Base-by-base conservation (phyloP, 2,329 filamentous ascomycete genomes). In the Aspergillus glaucus region DNA sequence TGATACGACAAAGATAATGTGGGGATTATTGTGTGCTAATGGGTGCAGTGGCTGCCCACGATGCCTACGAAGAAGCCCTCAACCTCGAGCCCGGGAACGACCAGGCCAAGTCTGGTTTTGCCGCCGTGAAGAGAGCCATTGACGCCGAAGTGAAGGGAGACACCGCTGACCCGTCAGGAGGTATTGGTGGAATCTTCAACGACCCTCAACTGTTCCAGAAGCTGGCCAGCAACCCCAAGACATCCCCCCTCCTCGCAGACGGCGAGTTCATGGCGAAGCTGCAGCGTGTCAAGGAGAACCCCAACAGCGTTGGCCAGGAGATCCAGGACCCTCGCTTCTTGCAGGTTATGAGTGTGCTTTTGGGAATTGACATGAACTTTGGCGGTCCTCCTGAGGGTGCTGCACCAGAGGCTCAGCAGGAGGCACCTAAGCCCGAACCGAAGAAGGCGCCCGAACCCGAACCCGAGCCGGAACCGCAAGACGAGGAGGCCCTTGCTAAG, bases 181-280 rank as follows among this genome's bases (percentile, higher is more conserved):
- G 90, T 42, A 76, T 98, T n/a, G 88, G 87, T 58, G 81, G 84
- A 66, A 91, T 98, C 80, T 97, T 98, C 79, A 92, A 82, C 67
- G 94, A 98, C 68, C 93, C 93, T 15, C 82, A 90, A 63, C 75
- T 98, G 58, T 78, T 94, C 55, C 80, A 88, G 68, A 98, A 98
- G 77, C 84, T 98, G 50, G 90, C 91, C 55, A 80, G 75, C 61
- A 97, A 97, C 76, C 93, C 94, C 54, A 97, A 97, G 82, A 98
- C 94, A 9, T 85, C 86, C 56, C 69, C 77, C 10, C 82, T 87
- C 61, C 83, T 98, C 28, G 85, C 82, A 50, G 93, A 98, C 64
- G 79, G 85, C 8, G 76, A 82, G 24, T 98, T 98, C 75, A 95
- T 98, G 86, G 75, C 79, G 56, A 97, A 95, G 75, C 78, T 98